phyloP scores from a whole-genome alignment of 306 rosid genomes.

The Trifolium fragiferum region DNA sequence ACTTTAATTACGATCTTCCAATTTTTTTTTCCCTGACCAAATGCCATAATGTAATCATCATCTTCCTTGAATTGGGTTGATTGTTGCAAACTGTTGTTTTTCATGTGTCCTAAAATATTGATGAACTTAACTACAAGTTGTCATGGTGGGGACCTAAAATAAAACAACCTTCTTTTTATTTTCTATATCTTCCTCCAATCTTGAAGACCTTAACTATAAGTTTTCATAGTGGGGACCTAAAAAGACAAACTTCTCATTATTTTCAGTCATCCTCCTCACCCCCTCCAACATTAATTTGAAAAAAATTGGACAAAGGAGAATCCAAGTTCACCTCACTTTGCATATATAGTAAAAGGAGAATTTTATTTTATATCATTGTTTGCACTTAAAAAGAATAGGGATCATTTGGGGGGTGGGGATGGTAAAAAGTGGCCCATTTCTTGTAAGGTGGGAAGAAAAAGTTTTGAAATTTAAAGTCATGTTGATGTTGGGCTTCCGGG shows the following conservation, averaged over 20 bases:
- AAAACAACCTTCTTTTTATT: slow-evolving; percentile 32
- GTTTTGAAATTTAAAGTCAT: slow-evolving; percentile 23
- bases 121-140: slow-evolving; percentile 37
- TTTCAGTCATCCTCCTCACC: background rate
- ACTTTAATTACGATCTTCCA: background rate
- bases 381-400: background rate
- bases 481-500: background rate
- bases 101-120: slow-evolving; percentile 38
- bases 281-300: slow-evolving; percentile 39
- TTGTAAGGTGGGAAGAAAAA: background rate
- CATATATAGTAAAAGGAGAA: slow-evolving; percentile 10
- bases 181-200: slow-evolving; percentile 25
- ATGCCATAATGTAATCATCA: slow-evolving; percentile 23
- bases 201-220: slow-evolving; percentile 41
- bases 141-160: slow-evolving; percentile 47
- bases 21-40: background rate
- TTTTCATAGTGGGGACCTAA: slow-evolving; percentile 44
- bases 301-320: slow-evolving; percentile 28
- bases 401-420: background rate
- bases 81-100: slow-evolving; percentile 37
- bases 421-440: slow-evolving; percentile 13
- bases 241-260: slow-evolving; percentile 15
- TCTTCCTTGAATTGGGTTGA: slow-evolving; percentile 37
- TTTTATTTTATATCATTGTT: slow-evolving; percentile 26
- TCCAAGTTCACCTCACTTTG: slow-evolving; percentile 35